phyloP scores from a whole-genome alignment of 2,329 filamentous ascomycete species.

The Ophiostoma sp. region DNA sequence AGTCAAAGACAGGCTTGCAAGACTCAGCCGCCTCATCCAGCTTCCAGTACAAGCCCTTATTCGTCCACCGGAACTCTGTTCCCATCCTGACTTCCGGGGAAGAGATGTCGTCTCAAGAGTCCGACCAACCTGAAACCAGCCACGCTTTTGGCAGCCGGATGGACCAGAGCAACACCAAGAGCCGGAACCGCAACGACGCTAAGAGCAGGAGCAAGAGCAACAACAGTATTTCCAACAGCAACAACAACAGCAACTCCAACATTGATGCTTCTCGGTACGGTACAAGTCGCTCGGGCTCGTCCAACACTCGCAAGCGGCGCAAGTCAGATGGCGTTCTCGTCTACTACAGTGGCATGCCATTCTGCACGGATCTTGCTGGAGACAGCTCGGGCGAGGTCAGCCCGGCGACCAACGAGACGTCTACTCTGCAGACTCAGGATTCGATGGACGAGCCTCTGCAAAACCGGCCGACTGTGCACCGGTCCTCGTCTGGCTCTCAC shows the following conservation, averaged over 20 bases:
- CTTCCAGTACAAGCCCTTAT: conserved; percentile 66
- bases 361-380: conserved; percentile 77
- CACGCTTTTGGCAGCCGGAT: not conserved
- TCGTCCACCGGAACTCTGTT: conserved; percentile 53
- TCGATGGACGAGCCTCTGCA: conserved; percentile 27
- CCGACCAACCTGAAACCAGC: conserved; percentile 50
- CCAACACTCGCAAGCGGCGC: conserved; percentile 52
- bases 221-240: conserved; percentile 3
- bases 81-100: conserved; percentile 52
- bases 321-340: conserved; percentile 73
- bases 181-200: conserved; percentile 34
- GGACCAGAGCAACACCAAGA: not conserved
- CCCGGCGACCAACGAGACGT: conserved; percentile 51
- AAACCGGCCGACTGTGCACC: conserved; percentile 36
- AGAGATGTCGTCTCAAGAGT: conserved; percentile 41
- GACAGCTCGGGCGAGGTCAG: conserved; percentile 52
- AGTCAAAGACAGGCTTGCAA: conserved; percentile 44
- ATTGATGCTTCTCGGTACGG: conserved; percentile 47
- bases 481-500: conserved; percentile 54
- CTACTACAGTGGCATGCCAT: conserved; percentile 77
- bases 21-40: conserved; percentile 45
- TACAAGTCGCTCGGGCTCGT: conserved; percentile 50
- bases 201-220: conserved; percentile 36
- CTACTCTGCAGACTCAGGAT: conserved; percentile 44
- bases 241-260: conserved; percentile 47